Conservation (phyloP, 345 rosid species). For the Moricandia arvensis region DNA sequence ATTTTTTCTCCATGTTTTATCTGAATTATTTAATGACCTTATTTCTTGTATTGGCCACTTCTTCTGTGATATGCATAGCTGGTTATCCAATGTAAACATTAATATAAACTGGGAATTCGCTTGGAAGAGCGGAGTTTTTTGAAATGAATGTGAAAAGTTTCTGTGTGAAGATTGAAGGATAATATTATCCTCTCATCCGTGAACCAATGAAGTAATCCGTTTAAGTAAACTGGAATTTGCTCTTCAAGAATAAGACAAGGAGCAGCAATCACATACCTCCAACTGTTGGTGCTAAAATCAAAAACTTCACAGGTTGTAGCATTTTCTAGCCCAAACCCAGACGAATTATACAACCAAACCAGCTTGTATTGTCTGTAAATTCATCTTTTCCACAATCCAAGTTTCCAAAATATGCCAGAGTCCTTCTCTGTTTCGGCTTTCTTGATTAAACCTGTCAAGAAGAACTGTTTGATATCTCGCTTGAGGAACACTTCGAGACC, state of each 20-base stretch:
- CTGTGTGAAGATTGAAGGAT: background rate
- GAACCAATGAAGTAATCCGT: background rate
- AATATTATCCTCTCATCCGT: background rate
- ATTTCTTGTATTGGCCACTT: background rate
- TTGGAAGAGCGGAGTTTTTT: background rate
- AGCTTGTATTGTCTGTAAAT: background rate
- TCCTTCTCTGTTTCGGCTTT: too few relatives aligned
- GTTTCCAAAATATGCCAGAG: background rate
- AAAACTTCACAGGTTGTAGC: background rate
- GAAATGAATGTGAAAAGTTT: background rate
- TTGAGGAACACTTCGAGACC: slow-evolving; percentile 11
- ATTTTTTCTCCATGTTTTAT: background rate
- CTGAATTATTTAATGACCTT: background rate
- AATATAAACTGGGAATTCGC: too few relatives aligned
- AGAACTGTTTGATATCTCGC: background rate
- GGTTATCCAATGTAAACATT: background rate
- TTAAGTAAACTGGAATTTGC: background rate
- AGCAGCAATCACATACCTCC: slow-evolving; percentile 2
- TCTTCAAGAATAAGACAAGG: background rate
- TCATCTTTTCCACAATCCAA: slow-evolving; percentile 2
- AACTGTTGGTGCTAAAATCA: background rate
- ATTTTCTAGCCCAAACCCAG: background rate
- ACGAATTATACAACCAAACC: slow-evolving; percentile 2
- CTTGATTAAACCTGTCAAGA: too few relatives aligned
- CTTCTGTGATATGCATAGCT: background rate